phyloP scores from a whole-genome alignment of 345 rosid genomes.

The Gossypium raimondii region DNA sequence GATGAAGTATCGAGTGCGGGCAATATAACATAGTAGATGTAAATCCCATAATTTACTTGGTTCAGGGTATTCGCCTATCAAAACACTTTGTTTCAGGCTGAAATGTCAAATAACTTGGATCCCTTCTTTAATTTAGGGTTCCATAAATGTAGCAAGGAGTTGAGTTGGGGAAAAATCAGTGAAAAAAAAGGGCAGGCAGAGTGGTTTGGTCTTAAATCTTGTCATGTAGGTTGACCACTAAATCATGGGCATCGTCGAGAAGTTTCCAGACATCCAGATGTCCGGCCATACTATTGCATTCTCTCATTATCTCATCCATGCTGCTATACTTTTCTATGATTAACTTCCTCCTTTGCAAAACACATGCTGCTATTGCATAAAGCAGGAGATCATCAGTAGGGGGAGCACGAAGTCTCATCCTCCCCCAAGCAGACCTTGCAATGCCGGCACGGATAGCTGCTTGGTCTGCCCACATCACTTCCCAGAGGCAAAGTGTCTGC shows the following conservation, averaged over 20 bases:
- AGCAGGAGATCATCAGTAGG: constrained; percentile 88
- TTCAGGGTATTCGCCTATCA: neutral
- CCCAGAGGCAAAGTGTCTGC: constrained; percentile 94
- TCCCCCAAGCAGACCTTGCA: constrained; percentile 76
- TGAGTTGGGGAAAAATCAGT: constrained; percentile 4
- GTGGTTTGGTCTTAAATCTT: constrained; percentile 41
- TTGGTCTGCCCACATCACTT: constrained; percentile 97
- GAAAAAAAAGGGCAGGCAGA: neutral
- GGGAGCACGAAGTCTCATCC: constrained; percentile 79
- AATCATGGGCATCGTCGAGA: constrained; percentile 89
- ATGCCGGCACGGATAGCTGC: constrained; percentile 76
- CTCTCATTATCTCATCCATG: constrained; percentile 92
- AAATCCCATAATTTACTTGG: constrained; percentile 1
- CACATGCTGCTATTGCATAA: constrained; percentile 91
- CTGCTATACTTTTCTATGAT: constrained; percentile 86
- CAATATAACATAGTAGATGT: neutral
- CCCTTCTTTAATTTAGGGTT: constrained; percentile 23
- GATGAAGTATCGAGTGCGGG: neutral
- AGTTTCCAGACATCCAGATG: constrained; percentile 94
- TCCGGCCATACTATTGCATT: constrained; percentile 93
- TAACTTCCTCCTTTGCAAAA: constrained; percentile 85
- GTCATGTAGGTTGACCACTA: constrained; percentile 74
- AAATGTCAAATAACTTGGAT: constrained; percentile 2
- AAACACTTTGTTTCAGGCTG: constrained; percentile 1
- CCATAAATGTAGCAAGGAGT: neutral